These are phyloP conservation scores for Falciphora oryzae DNA, from an alignment of 2,329 filamentous ascomycete species.

Conservation along the genomic window DNA sequence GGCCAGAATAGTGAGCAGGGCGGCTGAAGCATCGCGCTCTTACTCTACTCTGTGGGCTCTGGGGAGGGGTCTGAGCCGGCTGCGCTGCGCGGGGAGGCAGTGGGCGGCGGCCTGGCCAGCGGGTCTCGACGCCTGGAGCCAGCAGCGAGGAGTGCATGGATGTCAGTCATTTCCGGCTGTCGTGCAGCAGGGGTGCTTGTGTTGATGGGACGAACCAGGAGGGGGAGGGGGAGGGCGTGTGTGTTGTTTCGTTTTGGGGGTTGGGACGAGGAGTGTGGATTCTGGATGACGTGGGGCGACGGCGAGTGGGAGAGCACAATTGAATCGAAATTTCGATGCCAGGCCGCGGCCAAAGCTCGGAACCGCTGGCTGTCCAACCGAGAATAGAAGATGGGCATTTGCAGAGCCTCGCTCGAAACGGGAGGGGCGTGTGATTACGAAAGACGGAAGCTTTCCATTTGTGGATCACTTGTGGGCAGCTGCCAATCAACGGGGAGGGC, in stretches of 20 bases:
- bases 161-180: too few species aligned
- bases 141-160: too few species aligned
- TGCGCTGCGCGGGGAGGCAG: background rate
- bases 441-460: background rate
- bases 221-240: too few species aligned
- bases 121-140: background rate
- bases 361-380: background rate
- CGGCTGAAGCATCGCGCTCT: conserved; percentile 5
- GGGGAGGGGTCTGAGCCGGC: too few species aligned
- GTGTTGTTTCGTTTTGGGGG: too few species aligned
- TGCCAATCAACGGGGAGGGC: too few species aligned
- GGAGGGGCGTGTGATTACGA: background rate
- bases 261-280: too few species aligned
- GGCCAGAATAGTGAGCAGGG: conserved; percentile 9
- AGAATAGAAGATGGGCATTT: background rate
- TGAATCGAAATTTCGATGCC: too few species aligned
- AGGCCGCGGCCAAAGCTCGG: background rate
- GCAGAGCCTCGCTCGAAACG: background rate
- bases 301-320: too few species aligned
- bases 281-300: background rate
- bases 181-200: too few species aligned
- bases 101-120: background rate
- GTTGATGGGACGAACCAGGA: too few species aligned
- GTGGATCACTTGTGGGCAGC: background rate
- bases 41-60: conserved; percentile 8